phyloP scores from a whole-genome alignment of 31 red algal genomes.

The Endocladia muricata region DNA sequence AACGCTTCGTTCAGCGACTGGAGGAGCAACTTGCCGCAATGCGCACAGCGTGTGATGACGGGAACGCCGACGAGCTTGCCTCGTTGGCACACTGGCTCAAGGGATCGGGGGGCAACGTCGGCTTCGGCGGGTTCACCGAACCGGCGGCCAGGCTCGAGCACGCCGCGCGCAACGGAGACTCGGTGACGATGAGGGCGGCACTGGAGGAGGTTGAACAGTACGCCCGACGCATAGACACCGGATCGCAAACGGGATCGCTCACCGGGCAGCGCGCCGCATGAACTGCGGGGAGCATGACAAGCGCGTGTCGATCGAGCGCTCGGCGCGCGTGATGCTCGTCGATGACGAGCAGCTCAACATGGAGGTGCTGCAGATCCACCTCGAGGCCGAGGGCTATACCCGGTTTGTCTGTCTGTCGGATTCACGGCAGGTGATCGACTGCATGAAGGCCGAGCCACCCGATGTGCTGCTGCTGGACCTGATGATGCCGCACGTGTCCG shows the following conservation, averaged over 20 bases:
- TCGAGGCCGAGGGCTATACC: not conserved
- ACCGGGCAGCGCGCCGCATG: too few species aligned
- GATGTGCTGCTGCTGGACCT: not conserved
- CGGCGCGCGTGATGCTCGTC: not conserved
- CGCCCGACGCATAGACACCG: too few species aligned
- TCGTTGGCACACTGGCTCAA: slow-evolving; percentile 5
- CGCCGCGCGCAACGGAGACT: not conserved
- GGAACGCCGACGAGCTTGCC: not conserved
- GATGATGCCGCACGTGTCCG: slow-evolving; percentile 2
- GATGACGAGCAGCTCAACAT: not conserved
- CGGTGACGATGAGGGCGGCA: not conserved
- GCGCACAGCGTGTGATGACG: not conserved
- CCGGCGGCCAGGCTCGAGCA: not conserved
- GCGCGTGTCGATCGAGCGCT: not conserved
- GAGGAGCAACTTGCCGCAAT: not conserved
- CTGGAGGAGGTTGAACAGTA: too few species aligned
- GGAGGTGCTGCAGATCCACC: not conserved
- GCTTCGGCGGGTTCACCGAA: slow-evolving; percentile 4
- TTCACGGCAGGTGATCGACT: not conserved
- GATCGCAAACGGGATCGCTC: too few species aligned
- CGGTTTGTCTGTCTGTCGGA: not conserved
- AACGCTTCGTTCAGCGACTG: not conserved
- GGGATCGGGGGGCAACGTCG: not conserved
- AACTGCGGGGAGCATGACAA: too few species aligned
- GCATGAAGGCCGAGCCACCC: not conserved